Conservation (phyloP, 164 flowering plant genomes). For the Macadamia integrifolia region DNA sequence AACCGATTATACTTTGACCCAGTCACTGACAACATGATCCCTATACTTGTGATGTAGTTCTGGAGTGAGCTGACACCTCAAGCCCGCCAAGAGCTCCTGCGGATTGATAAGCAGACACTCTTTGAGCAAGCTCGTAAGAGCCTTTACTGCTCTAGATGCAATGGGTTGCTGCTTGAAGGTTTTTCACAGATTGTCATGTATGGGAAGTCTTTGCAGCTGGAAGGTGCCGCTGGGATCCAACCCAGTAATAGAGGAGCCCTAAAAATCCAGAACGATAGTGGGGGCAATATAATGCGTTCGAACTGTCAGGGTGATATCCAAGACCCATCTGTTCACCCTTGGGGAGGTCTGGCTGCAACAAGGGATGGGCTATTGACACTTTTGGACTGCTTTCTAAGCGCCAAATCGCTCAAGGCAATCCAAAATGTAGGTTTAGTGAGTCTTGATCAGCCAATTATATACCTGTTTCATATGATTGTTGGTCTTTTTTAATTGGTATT, state of each 20-base stretch:
- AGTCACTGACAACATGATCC: not conserved
- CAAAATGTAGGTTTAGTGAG: conserved; percentile 58
- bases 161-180: conserved; percentile 89
- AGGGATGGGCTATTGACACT: conserved; percentile 87
- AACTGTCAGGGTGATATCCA: conserved; percentile 59
- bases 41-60: conserved; percentile 42
- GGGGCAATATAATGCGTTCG: conserved; percentile 8
- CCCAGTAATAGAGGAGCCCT: conserved; percentile 20
- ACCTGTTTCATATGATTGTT: not conserved
- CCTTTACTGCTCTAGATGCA: conserved; percentile 97
- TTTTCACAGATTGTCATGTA: conserved; percentile 88
- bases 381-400: conserved; percentile 67
- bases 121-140: conserved; percentile 96
- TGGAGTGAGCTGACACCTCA: conserved; percentile 82
- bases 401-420: conserved; percentile 74
- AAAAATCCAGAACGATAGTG: conserved; percentile 30
- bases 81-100: conserved; percentile 70
- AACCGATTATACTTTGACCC: not conserved
- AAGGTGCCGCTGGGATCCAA: conserved; percentile 35
- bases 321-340: conserved; percentile 91
- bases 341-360: conserved; percentile 90
- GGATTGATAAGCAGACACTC: conserved; percentile 81
- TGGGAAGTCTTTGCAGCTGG: conserved; percentile 82
- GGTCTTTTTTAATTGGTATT: conserved; percentile 5
- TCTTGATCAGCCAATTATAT: not conserved